phyloP scores from a whole-genome alignment of 805 yeast species.

The Wickerhamiella galacta region DNA sequence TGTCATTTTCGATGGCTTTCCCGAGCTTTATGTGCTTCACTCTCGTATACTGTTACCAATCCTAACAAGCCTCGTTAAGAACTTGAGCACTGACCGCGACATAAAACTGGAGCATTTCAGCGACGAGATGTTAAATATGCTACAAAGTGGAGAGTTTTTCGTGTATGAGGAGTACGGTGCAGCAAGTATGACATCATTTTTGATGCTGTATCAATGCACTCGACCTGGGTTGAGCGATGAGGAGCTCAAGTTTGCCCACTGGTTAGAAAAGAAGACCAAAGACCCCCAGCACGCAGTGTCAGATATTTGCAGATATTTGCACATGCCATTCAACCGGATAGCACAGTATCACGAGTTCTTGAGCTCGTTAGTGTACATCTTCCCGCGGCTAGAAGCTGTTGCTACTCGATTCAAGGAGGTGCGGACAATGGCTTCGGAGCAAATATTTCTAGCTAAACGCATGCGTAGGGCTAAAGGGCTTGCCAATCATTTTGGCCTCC shows the following conservation, averaged over 20 bases:
- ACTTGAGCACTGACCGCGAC: conserved; percentile 3
- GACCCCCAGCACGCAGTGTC: conserved; percentile 8
- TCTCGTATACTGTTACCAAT: conserved; percentile 6
- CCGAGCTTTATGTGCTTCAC: conserved; percentile 14
- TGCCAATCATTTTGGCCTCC: not conserved
- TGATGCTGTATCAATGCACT: conserved; percentile 9
- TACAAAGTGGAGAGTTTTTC: conserved; percentile 5
- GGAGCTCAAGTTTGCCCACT: not conserved
- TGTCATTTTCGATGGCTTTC: conserved; percentile 10
- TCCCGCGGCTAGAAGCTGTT: not conserved
- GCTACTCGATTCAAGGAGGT: not conserved
- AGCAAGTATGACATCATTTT: conserved; percentile 2
- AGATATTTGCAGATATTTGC: conserved; percentile 11
- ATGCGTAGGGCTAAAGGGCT: conserved; percentile 1
- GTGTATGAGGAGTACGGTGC: conserved; percentile 10
- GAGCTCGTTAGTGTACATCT: not conserved
- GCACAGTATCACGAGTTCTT: conserved; percentile 9
- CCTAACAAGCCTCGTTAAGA: conserved; percentile 8
- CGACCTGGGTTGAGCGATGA: conserved; percentile 11
- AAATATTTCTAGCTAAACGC: conserved; percentile 1
- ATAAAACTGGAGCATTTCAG: conserved; percentile 5
- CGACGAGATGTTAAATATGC: not conserved
- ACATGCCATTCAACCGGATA: conserved; percentile 12
- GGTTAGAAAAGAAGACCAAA: conserved; percentile 4
- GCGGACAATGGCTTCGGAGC: not conserved